phyloP scores from a whole-genome alignment of 176 grass and related monocot genomes.

The maize (Zea mays) region DNA sequence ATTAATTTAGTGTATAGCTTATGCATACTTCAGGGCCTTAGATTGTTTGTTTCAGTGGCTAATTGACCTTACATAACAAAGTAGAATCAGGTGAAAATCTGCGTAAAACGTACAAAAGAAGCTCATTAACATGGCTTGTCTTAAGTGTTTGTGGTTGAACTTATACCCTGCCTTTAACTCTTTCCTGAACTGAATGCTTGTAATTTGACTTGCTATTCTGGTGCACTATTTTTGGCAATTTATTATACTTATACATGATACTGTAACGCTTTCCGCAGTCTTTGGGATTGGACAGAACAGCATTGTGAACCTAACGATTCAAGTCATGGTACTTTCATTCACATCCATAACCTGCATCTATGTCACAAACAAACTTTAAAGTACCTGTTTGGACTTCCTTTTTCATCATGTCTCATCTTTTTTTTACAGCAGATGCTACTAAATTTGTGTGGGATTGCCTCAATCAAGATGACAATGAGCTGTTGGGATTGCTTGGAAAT shows the following conservation, averaged over 20 bases:
- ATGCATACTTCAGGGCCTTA: neutral
- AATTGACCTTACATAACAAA: neutral
- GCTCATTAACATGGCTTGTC: neutral
- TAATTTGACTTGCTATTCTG: neutral
- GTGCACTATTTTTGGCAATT: neutral
- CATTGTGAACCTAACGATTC: constrained; percentile 16
- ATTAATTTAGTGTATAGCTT: neutral
- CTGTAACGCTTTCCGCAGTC: constrained; percentile 31
- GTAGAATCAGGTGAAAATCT: neutral
- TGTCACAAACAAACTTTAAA: neutral
- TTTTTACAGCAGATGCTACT: constrained; percentile 18
- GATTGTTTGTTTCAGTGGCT: neutral
- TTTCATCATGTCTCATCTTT: neutral
- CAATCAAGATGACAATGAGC: constrained; percentile 50
- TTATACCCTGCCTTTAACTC: neutral
- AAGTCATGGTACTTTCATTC: constrained; percentile 38
- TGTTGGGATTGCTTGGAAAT: constrained; percentile 44
- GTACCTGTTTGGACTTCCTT: neutral
- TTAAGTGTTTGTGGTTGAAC: neutral
- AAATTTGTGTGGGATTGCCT: constrained; percentile 49
- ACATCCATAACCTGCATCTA: neutral
- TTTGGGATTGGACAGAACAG: constrained; percentile 50
- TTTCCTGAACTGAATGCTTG: neutral
- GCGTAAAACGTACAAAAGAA: neutral
- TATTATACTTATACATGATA: neutral